Conservation (phyloP, 2,329 filamentous ascomycete species). For the Thielaviopsis ethacetica region DNA sequence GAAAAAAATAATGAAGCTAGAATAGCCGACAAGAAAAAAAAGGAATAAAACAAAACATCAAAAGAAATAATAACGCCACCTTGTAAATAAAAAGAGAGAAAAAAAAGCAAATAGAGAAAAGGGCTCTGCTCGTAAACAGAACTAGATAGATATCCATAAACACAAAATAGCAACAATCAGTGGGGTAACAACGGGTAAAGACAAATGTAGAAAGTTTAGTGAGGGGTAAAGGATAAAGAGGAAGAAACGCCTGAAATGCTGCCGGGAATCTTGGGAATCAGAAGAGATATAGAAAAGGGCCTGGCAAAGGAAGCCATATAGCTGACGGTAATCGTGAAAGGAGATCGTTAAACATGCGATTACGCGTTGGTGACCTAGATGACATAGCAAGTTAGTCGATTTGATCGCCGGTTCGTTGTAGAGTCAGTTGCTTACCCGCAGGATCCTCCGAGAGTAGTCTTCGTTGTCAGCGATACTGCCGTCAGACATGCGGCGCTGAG, state of each 20-base stretch:
- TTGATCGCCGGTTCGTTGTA: background rate
- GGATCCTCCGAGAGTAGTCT: constrained; percentile 89
- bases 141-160: constrained; percentile 9
- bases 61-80: constrained; percentile 9
- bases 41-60: background rate
- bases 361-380: constrained; percentile 42
- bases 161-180: constrained; percentile 5
- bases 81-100: constrained; percentile 2
- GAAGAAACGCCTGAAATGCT: constrained; percentile 11
- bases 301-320: constrained; percentile 1
- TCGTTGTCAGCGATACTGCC: constrained; percentile 95
- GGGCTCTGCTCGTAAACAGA: background rate
- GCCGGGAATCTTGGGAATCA: constrained; percentile 9
- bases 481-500: constrained; percentile 71
- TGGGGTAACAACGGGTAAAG: background rate
- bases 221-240: constrained; percentile 1
- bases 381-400: constrained; percentile 12
- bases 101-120: background rate
- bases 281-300: constrained; percentile 10
- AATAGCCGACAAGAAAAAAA: constrained; percentile 4
- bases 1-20: constrained; percentile 8
- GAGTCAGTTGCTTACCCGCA: constrained; percentile 52
- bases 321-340: constrained; percentile 8
- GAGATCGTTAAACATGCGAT: constrained; percentile 15
- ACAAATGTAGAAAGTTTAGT: background rate